phyloP scores from a whole-genome alignment of 352 stramenopile species.

The Globisporangium megalacanthum region DNA sequence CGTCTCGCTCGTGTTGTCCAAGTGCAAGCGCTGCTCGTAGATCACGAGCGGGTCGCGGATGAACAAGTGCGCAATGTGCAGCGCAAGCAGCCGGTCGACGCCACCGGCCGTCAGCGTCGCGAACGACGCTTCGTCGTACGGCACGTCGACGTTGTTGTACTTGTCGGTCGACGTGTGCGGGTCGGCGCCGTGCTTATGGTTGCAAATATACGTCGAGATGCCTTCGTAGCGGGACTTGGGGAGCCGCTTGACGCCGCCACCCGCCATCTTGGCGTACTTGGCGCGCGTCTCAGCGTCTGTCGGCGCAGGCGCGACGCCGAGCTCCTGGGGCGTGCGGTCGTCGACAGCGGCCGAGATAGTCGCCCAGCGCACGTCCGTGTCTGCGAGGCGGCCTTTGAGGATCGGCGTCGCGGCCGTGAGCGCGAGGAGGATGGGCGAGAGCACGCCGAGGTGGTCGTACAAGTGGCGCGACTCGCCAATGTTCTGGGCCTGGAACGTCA shows the following conservation, averaged over 20 bases:
- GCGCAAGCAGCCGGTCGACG: constrained; percentile 93
- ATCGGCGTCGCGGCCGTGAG: constrained; percentile 98
- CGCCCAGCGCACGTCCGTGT: constrained; percentile 93
- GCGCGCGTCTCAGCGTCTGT: constrained; percentile 41
- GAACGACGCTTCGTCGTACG: constrained; percentile 94
- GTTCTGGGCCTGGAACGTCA: constrained; percentile 98
- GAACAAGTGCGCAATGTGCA: constrained; percentile 99
- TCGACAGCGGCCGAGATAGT: constrained; percentile 98
- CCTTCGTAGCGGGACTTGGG: constrained; percentile 95
- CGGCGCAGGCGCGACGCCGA: constrained; percentile 34
- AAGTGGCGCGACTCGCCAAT: constrained; percentile 97
- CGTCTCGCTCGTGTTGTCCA: constrained; percentile 77
- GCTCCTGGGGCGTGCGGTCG: constrained; percentile 87
- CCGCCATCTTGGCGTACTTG: constrained; percentile 90
- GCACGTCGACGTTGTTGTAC: constrained; percentile 94
- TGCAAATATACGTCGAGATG: constrained; percentile 89
- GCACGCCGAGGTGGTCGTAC: constrained; percentile 99
- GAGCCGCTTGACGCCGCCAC: constrained; percentile 89
- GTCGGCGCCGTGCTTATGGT: constrained; percentile 83
- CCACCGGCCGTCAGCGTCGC: constrained; percentile 85
- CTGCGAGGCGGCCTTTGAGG: constrained; percentile 90
- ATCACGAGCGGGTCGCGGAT: constrained; percentile 97
- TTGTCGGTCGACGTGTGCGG: constrained; percentile 70
- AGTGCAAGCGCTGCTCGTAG: constrained; percentile 85
- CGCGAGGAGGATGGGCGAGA: constrained; percentile 98